Conservation (phyloP, 2,329 filamentous ascomycete species). For the Annulohypoxylon truncatum region DNA sequence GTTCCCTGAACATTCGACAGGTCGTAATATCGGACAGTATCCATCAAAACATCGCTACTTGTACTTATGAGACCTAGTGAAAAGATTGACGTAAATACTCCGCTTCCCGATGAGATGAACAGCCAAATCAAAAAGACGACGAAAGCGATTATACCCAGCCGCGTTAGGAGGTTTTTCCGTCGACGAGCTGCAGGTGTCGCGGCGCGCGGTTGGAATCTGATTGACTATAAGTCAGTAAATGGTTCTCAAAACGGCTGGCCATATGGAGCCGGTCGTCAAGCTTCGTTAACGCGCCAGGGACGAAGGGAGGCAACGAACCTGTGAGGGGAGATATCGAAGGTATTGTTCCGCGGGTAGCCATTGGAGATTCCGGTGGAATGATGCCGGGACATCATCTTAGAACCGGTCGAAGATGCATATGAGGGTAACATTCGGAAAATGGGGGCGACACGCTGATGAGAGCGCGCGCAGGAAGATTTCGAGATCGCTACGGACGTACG, state of each 20-base stretch:
- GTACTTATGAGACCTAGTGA: conserved; percentile 78
- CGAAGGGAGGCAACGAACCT: conserved; percentile 70
- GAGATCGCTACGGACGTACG: conserved; percentile 18
- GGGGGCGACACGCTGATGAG: conserved; percentile 13
- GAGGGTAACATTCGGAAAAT: conserved; percentile 67
- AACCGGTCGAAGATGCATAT: conserved; percentile 63
- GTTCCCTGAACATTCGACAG: conserved; percentile 91
- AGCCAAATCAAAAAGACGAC: conserved; percentile 75
- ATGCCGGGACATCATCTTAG: conserved; percentile 88
- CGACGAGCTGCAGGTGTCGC: conserved; percentile 77
- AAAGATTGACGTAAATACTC: conserved; percentile 68
- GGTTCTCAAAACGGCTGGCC: neutral
- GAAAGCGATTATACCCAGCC: conserved; percentile 70
- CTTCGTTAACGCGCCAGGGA: conserved; percentile 1
- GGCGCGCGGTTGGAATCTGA: conserved; percentile 86
- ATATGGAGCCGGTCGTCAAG: neutral
- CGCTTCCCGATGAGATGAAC: conserved; percentile 78
- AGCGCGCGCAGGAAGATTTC: conserved; percentile 27
- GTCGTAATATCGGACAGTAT: conserved; percentile 98
- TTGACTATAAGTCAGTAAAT: conserved; percentile 34
- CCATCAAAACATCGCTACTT: conserved; percentile 79
- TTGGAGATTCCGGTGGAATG: conserved; percentile 80
- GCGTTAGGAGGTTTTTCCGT: conserved; percentile 77
- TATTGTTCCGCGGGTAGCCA: conserved; percentile 81
- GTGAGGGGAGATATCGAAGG: conserved; percentile 89